phyloP scores from a whole-genome alignment of 129 eudicot species.

The Smallanthus sonchifolius region DNA sequence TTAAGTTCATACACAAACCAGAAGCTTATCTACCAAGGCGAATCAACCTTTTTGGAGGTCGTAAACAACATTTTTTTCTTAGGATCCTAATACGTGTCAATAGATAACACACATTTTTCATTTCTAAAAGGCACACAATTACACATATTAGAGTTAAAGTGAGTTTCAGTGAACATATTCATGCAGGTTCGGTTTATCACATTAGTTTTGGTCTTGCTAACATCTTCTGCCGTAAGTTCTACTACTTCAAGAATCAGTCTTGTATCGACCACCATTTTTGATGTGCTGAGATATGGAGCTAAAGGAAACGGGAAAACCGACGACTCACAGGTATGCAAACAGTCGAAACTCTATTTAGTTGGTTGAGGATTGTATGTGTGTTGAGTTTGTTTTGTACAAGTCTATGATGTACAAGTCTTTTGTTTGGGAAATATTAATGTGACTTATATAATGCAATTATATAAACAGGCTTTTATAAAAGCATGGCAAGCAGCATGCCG shows the following conservation, averaged over 20 bases:
- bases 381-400: neutral
- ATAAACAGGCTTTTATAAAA: slow-evolving; percentile 41
- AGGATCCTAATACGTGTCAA: too few species aligned
- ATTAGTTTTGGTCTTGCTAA: slow-evolving; percentile 22
- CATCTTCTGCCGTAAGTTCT: slow-evolving; percentile 20
- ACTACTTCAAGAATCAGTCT: slow-evolving; percentile 18
- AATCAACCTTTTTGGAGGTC: too few species aligned
- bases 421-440: too few species aligned
- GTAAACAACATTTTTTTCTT: too few species aligned
- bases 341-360: neutral
- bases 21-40: too few species aligned
- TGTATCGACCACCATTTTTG: slow-evolving; percentile 31
- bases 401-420: neutral
- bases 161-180: neutral
- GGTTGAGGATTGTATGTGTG: neutral
- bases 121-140: too few species aligned
- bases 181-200: slow-evolving; percentile 30
- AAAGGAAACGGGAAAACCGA: slow-evolving; percentile 55
- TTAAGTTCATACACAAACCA: too few species aligned
- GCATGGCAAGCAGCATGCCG: slow-evolving; percentile 71
- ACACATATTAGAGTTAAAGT: too few species aligned
- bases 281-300: slow-evolving; percentile 55
- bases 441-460: neutral
- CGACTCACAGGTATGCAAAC: slow-evolving; percentile 44
- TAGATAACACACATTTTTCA: too few species aligned